A percentile compares a stretch with the other conserved stretches of the same genome.
Evolutionary conservation across 768 basidiomycete genomes (phyloP).

Genomic region (Suillus alpinus): DNA sequence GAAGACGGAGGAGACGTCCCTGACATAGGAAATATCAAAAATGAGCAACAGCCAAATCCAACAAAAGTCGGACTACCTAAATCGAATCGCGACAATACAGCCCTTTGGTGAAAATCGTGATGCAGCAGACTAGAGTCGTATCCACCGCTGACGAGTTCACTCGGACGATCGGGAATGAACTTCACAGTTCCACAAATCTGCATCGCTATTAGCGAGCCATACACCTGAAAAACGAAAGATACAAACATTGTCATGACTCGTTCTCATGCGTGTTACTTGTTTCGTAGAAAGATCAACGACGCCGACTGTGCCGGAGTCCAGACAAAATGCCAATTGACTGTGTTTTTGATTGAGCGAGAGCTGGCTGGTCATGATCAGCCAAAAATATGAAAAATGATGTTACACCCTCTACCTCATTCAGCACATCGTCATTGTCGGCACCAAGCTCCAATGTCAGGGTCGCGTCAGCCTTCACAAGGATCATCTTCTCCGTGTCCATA

Average conservation of each 20-base stretch:
- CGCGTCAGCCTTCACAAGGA: constrained; percentile 53
- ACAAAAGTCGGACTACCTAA: constrained; percentile 42
- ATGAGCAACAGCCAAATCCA: not conserved
- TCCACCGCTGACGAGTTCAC: constrained; percentile 74
- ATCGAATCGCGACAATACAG: constrained; percentile 54
- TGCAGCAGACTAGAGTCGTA: constrained; percentile 71
- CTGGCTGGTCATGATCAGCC: constrained; percentile 48
- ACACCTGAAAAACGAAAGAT: not conserved
- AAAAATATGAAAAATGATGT: not conserved
- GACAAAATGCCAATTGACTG: constrained; percentile 60
- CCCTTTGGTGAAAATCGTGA: constrained; percentile 59
- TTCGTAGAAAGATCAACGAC: constrained; percentile 55
- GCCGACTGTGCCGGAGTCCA: constrained; percentile 69
- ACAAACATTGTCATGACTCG: constrained; percentile 57
- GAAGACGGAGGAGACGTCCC: constrained; percentile 41
- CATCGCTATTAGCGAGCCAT: constrained; percentile 8
- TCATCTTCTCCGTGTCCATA: constrained; percentile 48
- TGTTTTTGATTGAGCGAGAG: constrained; percentile 56
- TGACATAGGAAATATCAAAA: constrained; percentile 5
- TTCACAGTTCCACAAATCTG: constrained; percentile 71
- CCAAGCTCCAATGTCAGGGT: constrained; percentile 43
- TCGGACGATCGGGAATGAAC: constrained; percentile 70
- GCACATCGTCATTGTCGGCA: constrained; percentile 49
- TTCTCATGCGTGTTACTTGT: constrained; percentile 54
- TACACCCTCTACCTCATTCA: constrained; percentile 59